A percentile compares a stretch with the other conserved stretches of the same genome.
These are phyloP conservation scores for Ophiocordyceps camponoti-saundersi DNA, from an alignment of 2,329 filamentous ascomycete genomes.

Conservation along the genomic window DNA sequence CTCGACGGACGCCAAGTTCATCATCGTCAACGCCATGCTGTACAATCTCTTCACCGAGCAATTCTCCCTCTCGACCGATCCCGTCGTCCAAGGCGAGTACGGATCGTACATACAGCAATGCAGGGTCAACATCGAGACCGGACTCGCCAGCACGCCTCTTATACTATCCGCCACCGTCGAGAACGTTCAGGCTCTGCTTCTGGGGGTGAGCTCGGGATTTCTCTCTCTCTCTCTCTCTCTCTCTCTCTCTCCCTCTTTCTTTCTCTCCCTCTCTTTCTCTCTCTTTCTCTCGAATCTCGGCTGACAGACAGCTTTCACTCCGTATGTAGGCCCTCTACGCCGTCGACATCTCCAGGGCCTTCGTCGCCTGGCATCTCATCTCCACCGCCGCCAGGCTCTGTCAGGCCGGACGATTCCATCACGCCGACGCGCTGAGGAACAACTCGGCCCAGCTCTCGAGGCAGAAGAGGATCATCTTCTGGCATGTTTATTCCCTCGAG, in stretches of 20 bases:
- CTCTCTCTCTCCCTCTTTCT: neutral
- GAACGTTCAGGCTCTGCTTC: constrained; percentile 39
- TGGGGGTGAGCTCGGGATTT: constrained; percentile 25
- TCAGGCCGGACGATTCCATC: constrained; percentile 45
- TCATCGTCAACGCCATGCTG: neutral
- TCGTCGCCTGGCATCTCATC: constrained; percentile 44
- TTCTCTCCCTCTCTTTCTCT: no score
- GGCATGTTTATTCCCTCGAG: constrained; percentile 38
- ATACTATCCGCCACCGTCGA: constrained; percentile 35
- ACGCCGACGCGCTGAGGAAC: constrained; percentile 16
- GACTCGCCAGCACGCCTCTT: constrained; percentile 32
- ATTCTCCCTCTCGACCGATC: neutral
- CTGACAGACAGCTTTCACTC: no score
- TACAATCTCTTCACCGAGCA: neutral
- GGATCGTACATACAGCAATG: constrained; percentile 12
- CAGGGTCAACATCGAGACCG: constrained; percentile 31
- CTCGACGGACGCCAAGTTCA: neutral
- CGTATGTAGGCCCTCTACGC: constrained; percentile 46
- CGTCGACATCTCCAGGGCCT: constrained; percentile 43
- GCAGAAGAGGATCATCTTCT: constrained; percentile 27
- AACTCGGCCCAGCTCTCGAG: constrained; percentile 14
- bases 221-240: neutral
- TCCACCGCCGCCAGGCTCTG: constrained; percentile 41
- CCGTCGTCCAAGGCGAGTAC: neutral
- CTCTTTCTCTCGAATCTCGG: no score